phyloP scores from a whole-genome alignment of 2,329 filamentous ascomycete species.

The Celoporthe dispersa region DNA sequence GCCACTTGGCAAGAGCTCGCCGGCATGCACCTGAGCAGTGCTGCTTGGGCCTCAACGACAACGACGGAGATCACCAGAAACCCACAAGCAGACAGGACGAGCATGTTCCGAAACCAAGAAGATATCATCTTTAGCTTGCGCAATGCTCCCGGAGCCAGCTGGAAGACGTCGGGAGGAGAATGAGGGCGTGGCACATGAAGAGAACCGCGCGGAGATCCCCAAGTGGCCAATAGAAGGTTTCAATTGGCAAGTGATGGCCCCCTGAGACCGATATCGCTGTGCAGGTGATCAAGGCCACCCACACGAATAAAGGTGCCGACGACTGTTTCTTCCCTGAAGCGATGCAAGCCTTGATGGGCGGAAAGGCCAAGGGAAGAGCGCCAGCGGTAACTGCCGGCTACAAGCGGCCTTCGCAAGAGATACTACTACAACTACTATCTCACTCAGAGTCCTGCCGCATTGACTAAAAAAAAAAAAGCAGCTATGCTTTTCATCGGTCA shows the following conservation, averaged over 20 bases:
- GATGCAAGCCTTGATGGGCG: neutral
- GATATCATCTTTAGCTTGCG: neutral
- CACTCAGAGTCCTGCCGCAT: neutral
- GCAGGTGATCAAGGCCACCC: neutral
- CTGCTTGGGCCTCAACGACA: neutral
- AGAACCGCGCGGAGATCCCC: neutral
- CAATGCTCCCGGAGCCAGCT: neutral
- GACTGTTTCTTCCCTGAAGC: neutral
- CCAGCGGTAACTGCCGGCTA: constrained; percentile 4
- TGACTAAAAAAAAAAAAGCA: no score
- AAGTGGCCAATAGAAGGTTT: neutral
- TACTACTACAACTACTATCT: no score
- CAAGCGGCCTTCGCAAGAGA: neutral
- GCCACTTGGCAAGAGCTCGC: neutral
- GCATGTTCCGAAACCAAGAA: neutral
- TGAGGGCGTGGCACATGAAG: neutral
- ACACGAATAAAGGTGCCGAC: neutral
- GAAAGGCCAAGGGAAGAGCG: neutral
- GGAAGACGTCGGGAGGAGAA: no score
- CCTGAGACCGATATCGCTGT: constrained; percentile 1
- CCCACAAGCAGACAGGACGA: neutral
- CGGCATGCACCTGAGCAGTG: neutral
- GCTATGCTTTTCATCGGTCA: neutral
- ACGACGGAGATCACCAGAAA: neutral
- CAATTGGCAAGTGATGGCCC: constrained; percentile 2